A percentile compares a stretch with the other conserved stretches of the same genome.
phyloP scores from a whole-genome alignment of 2,329 filamentous ascomycete genomes.

The Ophiocordyceps camponoti-saundersi region DNA sequence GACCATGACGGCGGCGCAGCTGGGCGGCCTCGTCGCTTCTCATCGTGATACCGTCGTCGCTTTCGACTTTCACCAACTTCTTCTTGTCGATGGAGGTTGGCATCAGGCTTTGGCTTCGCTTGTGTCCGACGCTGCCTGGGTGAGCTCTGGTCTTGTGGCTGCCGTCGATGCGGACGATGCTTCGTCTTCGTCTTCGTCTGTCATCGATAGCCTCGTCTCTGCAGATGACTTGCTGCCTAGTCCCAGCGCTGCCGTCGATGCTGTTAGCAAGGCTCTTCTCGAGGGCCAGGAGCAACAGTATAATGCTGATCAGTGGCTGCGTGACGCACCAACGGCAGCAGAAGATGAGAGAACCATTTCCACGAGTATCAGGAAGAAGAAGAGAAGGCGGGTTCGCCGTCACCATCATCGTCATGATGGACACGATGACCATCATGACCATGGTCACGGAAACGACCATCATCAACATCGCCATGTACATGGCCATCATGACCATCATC shows the following conservation, averaged over 20 bases:
- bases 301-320: constrained; percentile 10
- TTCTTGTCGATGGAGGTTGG: constrained; percentile 57
- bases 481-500: neutral
- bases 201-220: constrained; percentile 10
- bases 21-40: constrained; percentile 47
- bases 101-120: constrained; percentile 56
- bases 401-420: constrained; percentile 17
- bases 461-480: too few species aligned
- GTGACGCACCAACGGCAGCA: constrained; percentile 15
- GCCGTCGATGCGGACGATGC: constrained; percentile 12
- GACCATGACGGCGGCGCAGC: constrained; percentile 52
- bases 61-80: constrained; percentile 65
- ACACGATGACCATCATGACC: constrained; percentile 11
- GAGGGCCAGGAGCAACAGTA: constrained; percentile 15
- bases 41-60: constrained; percentile 56
- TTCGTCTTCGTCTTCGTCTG: constrained; percentile 6
- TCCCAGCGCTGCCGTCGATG: constrained; percentile 35
- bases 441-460: too few species aligned
- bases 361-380: constrained; percentile 32
- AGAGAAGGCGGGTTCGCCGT: constrained; percentile 17
- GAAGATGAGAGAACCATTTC: constrained; percentile 21
- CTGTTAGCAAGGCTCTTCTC: constrained; percentile 31
- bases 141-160: constrained; percentile 17
- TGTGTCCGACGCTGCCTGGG: neutral
- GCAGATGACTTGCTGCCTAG: constrained; percentile 20